Conservation (phyloP, 2,329 filamentous ascomycete genomes). For the Fusarium cicatricum region DNA sequence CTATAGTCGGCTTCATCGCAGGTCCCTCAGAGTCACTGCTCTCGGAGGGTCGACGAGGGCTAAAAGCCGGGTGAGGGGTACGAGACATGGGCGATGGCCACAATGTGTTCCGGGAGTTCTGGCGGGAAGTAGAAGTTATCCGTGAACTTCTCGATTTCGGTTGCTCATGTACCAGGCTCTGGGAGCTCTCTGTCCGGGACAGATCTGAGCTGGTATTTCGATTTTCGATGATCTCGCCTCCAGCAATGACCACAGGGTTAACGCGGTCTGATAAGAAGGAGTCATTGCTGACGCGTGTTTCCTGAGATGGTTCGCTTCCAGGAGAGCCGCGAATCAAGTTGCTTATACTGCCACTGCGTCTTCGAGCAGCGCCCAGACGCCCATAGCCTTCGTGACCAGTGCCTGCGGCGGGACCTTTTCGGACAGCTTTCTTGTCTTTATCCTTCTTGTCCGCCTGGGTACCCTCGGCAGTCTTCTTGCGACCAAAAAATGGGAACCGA, state of each 20-base stretch:
- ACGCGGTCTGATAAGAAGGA: constrained; percentile 68
- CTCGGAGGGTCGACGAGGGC: constrained; percentile 59
- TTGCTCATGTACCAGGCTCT: constrained; percentile 53
- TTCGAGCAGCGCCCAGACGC: constrained; percentile 66
- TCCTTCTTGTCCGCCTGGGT: constrained; percentile 63
- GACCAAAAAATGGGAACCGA: constrained; percentile 81
- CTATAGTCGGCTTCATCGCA: constrained; percentile 60
- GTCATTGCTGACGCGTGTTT: constrained; percentile 60
- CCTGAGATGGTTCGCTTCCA: constrained; percentile 58
- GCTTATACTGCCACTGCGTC: constrained; percentile 69
- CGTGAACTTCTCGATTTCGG: constrained; percentile 51
- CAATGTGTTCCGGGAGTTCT: constrained; percentile 54
- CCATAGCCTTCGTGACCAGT: constrained; percentile 93
- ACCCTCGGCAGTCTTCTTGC: constrained; percentile 70
- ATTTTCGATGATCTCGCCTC: constrained; percentile 69
- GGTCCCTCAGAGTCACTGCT: constrained; percentile 63
- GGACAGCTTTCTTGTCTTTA: constrained; percentile 44
- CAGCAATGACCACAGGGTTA: constrained; percentile 72
- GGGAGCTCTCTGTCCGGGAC: constrained; percentile 58
- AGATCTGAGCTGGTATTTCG: constrained; percentile 62
- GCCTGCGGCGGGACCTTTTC: constrained; percentile 87
- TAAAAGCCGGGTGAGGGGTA: constrained; percentile 30
- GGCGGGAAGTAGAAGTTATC: constrained; percentile 51
- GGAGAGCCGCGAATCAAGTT: constrained; percentile 56
- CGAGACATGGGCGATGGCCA: constrained; percentile 64